These are phyloP conservation scores for Mucor indicus DNA, from an alignment of 371 early-diverging fungal species.

Conservation along the genomic window DNA sequence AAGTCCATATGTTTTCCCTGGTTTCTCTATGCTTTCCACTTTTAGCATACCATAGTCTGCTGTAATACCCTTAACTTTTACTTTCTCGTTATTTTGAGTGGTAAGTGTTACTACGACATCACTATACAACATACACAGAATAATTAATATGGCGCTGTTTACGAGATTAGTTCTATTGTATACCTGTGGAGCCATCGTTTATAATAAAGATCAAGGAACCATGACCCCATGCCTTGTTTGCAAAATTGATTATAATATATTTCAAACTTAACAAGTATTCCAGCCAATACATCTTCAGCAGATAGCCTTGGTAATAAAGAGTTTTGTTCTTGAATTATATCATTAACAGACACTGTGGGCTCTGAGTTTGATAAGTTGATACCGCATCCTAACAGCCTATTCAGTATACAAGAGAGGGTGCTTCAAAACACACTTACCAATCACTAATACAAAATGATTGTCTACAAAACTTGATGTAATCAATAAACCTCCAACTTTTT, in stretches of 20 bases:
- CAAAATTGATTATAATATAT: slow-evolving; percentile 68
- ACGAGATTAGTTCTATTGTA: no score
- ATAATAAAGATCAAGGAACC: slow-evolving; percentile 76
- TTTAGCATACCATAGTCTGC: slow-evolving; percentile 72
- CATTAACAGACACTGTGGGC: slow-evolving; percentile 86
- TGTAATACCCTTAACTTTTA: slow-evolving; percentile 76
- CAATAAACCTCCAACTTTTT: slow-evolving; percentile 85
- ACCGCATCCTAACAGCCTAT: slow-evolving; percentile 80
- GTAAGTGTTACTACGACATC: slow-evolving; percentile 71
- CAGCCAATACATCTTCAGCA: slow-evolving; percentile 73
- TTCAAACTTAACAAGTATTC: slow-evolving; percentile 74
- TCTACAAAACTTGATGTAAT: slow-evolving; percentile 74
- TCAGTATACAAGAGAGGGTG: no score
- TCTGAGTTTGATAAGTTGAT: slow-evolving; percentile 78
- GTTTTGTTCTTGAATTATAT: slow-evolving; percentile 62
- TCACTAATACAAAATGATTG: slow-evolving; percentile 74
- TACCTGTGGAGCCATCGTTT: slow-evolving; percentile 84
- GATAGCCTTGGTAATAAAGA: slow-evolving; percentile 38
- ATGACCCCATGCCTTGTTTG: slow-evolving; percentile 62
- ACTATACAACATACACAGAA: slow-evolving; percentile 8
- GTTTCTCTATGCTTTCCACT: slow-evolving; percentile 58
- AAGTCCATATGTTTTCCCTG: slow-evolving; percentile 57
- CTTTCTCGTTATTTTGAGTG: slow-evolving; percentile 55
- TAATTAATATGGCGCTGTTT: no score
- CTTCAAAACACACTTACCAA: slow-evolving; percentile 61